Evolutionary conservation across 352 stramenopile species (phyloP).

Genomic region (Phytophthora pini): DNA sequence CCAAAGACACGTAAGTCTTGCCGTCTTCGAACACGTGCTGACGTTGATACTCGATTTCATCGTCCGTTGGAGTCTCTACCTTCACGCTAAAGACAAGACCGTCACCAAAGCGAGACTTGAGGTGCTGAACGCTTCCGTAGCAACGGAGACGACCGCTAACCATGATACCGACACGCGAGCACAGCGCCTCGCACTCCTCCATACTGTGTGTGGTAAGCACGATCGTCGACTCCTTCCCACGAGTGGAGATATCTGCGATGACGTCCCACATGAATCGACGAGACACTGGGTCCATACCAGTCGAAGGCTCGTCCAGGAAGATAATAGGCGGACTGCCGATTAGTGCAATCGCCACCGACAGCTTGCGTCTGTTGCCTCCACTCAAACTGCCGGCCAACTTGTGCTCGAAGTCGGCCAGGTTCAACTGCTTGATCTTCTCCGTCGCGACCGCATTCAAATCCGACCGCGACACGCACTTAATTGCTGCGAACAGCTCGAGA

Average conservation of each 20-base stretch:
- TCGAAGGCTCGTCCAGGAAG: no score
- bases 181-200: conserved; percentile 78
- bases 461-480: conserved; percentile 91
- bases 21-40: no score
- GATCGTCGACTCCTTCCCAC: conserved; percentile 67
- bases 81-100: conserved; percentile 41
- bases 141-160: conserved; percentile 60
- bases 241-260: conserved; percentile 72
- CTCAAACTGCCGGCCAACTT: conserved; percentile 80
- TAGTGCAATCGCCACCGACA: conserved; percentile 91
- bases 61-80: conserved; percentile 10
- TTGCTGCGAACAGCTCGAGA: conserved; percentile 83
- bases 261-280: conserved; percentile 49
- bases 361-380: conserved; percentile 94
- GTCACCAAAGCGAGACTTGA: conserved; percentile 95
- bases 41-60: no score
- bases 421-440: conserved; percentile 70
- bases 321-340: no score
- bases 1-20: no score
- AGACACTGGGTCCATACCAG: conserved; percentile 93
- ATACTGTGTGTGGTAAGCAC: conserved; percentile 64
- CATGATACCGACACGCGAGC: conserved; percentile 91
- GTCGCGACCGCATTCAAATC: conserved; percentile 63
- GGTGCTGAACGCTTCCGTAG: conserved; percentile 85
- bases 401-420: conserved; percentile 72